A percentile compares a stretch with the other conserved stretches of the same genome.
These are phyloP conservation scores for Dictyostelium discoideum DNA, from an alignment of 78 protist genomes.

Conservation along the genomic window DNA sequence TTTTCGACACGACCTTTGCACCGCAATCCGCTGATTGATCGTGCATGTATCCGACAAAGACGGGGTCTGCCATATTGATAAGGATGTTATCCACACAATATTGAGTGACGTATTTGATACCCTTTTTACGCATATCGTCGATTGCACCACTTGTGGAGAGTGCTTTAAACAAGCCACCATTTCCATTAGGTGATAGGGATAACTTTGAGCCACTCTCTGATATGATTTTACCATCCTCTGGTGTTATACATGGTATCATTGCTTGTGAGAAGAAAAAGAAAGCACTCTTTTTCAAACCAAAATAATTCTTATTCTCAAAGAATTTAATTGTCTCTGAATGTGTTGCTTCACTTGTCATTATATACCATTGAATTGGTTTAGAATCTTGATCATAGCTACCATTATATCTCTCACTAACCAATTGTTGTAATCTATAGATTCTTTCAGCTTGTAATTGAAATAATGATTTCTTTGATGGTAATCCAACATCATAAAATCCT, in stretches of 20 bases:
- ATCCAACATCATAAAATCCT: slow-evolving; percentile 94
- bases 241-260: slow-evolving; percentile 90
- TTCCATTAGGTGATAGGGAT: slow-evolving; percentile 96
- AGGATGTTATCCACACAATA: slow-evolving; percentile 96
- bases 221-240: slow-evolving; percentile 90
- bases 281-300: slow-evolving; percentile 87
- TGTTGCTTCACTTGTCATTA: slow-evolving; percentile 95
- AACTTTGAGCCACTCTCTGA: slow-evolving; percentile 58
- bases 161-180: slow-evolving; percentile 95
- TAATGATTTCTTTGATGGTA: slow-evolving; percentile 94
- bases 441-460: slow-evolving; percentile 96
- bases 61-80: slow-evolving; percentile 94
- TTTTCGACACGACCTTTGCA: slow-evolving; percentile 91
- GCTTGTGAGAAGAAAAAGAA: slow-evolving; percentile 94
- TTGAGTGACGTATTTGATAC: slow-evolving; percentile 87
- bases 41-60: slow-evolving; percentile 90
- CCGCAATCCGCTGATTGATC: slow-evolving; percentile 84
- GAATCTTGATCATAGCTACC: neutral
- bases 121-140: slow-evolving; percentile 84
- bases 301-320: slow-evolving; percentile 86
- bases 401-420: slow-evolving; percentile 23
- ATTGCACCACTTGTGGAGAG: slow-evolving; percentile 83
- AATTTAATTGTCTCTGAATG: slow-evolving; percentile 83
- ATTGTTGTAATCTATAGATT: slow-evolving; percentile 79
- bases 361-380: slow-evolving; percentile 81